Evolutionary conservation across 2,329 filamentous ascomycete species (phyloP).

Genomic region (Amauroascus verrucosus): DNA sequence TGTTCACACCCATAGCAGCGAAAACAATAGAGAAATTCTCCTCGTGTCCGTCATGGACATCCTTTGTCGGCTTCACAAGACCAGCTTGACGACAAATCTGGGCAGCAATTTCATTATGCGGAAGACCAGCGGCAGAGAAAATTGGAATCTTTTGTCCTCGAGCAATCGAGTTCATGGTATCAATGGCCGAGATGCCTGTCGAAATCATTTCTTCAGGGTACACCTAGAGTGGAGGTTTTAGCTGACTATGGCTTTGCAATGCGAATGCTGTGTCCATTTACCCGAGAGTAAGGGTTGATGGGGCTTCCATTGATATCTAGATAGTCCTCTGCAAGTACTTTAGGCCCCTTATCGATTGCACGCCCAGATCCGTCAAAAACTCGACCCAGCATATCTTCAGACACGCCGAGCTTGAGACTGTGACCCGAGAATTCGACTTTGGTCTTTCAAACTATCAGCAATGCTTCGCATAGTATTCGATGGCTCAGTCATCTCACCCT

Average conservation of each 20-base stretch:
- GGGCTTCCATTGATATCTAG: conserved; percentile 97
- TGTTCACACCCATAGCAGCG: conserved; percentile 99
- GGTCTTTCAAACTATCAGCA: conserved; percentile 49
- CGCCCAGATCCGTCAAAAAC: conserved; percentile 97
- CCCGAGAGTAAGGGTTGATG: conserved; percentile 96
- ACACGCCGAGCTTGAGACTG: conserved; percentile 96
- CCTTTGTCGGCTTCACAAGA: conserved; percentile 89
- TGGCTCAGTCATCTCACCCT: conserved; percentile 49
- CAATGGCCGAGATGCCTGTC: conserved; percentile 97
- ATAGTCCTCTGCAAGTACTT: conserved; percentile 95
- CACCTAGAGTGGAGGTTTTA: conserved; percentile 46
- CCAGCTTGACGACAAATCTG: conserved; percentile 97
- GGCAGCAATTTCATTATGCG: conserved; percentile 98
- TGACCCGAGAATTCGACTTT: conserved; percentile 96
- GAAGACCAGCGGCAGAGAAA: conserved; percentile 95
- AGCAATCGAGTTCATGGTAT: conserved; percentile 96
- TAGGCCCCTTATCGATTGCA: conserved; percentile 97
- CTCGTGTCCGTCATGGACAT: conserved; percentile 88
- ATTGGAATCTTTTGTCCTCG: conserved; percentile 99
- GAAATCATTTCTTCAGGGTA: conserved; percentile 99
- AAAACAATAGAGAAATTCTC: conserved; percentile 99
- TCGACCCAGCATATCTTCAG: conserved; percentile 98
- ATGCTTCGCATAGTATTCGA: not conserved
- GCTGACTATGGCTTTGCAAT: not conserved
- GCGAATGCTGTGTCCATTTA: conserved; percentile 38